Base-by-base conservation (phyloP, 371 early-diverging fungal genomes). In the Choanephora cucurbitarum region DNA sequence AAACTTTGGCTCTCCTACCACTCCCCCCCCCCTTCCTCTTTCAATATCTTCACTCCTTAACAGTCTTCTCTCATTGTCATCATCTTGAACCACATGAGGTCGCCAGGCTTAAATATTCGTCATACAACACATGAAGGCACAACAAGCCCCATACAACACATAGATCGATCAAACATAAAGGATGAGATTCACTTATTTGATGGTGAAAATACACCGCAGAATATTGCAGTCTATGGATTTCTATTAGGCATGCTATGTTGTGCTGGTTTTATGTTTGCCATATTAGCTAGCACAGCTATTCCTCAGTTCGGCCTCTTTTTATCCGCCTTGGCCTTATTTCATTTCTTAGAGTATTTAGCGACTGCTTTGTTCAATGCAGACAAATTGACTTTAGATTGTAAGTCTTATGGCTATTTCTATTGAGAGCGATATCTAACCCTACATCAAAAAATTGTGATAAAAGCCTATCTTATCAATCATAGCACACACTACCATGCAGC, bases 381-480 rank as follows among this genome's bases (percentile, higher is more conserved):
- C 19, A 84, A 75, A 23, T 69, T 88, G 31, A 67, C 69, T 5
- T 69, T 89, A 42, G 85, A 84, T 47, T 83, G 90, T 90, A 82
- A 80, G 81, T 71, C 18, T 7, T 21, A 18, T n/a, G n/a, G n/a
- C n/a, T n/a, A n/a, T n/a, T n/a, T n/a, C n/a, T n/a, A n/a, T n/a
- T n/a, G n/a, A n/a, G n/a, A n/a, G n/a, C n/a, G n/a, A n/a, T n/a
- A n/a, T n/a, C n/a, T n/a, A n/a, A n/a, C n/a, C n/a, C 4, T 57
- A 5, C 17, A 49, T 3, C 64, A 28, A 28, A 28, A 28, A 28
- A 28, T n/a, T n/a, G n/a, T n/a, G n/a, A n/a, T n/a, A 28, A 28
- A 28, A 90, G 91, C 92, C 0, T 93, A 87, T 64, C 64, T 93
- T 39, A 70, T 93, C 58, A 86, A 91, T 57, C 91, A 93, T 56